Evolutionary conservation across 2,329 filamentous ascomycete species (phyloP), one percentile per base, ranked within the genome.

Genomic region (Chrysosporium keratinophilum): DNA sequence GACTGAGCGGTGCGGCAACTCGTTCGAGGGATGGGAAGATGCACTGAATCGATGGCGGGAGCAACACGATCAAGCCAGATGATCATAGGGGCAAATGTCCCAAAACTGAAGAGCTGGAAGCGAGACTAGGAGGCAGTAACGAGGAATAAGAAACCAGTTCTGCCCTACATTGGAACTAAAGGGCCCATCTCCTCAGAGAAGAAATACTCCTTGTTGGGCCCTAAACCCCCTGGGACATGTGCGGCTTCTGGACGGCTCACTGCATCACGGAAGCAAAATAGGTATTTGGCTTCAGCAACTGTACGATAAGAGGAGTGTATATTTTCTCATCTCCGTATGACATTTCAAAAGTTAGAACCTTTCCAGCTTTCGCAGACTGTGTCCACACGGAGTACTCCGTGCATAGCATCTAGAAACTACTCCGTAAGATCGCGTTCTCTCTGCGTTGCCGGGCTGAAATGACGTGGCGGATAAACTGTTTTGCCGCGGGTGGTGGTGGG

Each of bases 1-100:
- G 2, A 78, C 77, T 40, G 85, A 90, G 64, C 78, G 88, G 60
- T 97, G 93, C 66, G 79, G 75, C 9, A 78, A 77, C 46, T 71
- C 74, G 39, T 74, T 73, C 1, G 71, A 74, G 41, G 76, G 73
- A 14, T 88, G 84, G 78, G 82, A 89, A 63, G 75, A 78, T 55
- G 83, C 82, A 1, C 65, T 88, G 45, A 76, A 79, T 58, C 69
- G 69, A 37, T 89, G 87, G 86, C 73, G 76, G 60, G 74, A 71
- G 50, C 63, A 55, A 50, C 62, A 62, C 33, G 10, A 9, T 35
- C n/a, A 20, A 43, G 34, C 7, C n/a, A 44, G 44, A 42, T 35
- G 15, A 37, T n/a, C n/a, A n/a, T 3, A 41, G 10, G 1, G 39
- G 14, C 19, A 1, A 28, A 7, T 28, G 23, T 28, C 12, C 2